Base-by-base conservation (phyloP, 2,329 filamentous ascomycete species). In the Gaeumannomyces tritici region DNA sequence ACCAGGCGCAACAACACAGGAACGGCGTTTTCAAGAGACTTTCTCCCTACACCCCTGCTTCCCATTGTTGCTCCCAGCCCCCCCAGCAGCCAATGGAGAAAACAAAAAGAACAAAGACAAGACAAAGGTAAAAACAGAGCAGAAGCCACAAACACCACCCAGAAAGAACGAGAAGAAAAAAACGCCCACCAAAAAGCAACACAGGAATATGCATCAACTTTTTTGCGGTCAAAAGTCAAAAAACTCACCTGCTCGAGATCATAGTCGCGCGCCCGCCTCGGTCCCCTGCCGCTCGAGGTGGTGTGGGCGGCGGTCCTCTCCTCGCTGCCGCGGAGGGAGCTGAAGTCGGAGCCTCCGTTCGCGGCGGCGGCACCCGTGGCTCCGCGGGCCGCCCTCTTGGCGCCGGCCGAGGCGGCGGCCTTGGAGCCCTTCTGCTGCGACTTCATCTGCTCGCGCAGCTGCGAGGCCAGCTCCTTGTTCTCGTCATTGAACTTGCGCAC, bases 401-500 rank as follows among this genome's bases (percentile, higher is more conserved):
- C 54, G 11, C 18, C 77, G 72, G 61, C 75, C 69, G 67, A 73
- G 63, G 62, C 75, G 79, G 75, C 83, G 74, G 74, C 69, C 73
- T 87, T 85, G 54, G 78, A 71, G 31, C 70, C 64, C 71, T 77
- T 70, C 67, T 85, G 80, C 69, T 83, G 81, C 62, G 78, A 77
- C 69, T 86, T 87, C 76, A 86, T 81, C 73, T 91, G 88, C 63
- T 86, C 83, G 69, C 87, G 83, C 33, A 93, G 80, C 73, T 89
- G 88, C 62, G 81, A 80, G 27, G 93, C 92, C 51, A 99, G 83
- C 72, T 96, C 91, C 72, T 91, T 90, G 77, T 98, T 97, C 77
- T 98, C 95, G 63, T 96, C 91, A 61, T 88, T 96, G 73, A 93
- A 89, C 77, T 97, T 97, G 72, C 93, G 89, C 65, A 99, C 88